These are phyloP conservation scores for Linaria vulgaris DNA, from an alignment of 257 asterid species.

Conservation along the genomic window DNA sequence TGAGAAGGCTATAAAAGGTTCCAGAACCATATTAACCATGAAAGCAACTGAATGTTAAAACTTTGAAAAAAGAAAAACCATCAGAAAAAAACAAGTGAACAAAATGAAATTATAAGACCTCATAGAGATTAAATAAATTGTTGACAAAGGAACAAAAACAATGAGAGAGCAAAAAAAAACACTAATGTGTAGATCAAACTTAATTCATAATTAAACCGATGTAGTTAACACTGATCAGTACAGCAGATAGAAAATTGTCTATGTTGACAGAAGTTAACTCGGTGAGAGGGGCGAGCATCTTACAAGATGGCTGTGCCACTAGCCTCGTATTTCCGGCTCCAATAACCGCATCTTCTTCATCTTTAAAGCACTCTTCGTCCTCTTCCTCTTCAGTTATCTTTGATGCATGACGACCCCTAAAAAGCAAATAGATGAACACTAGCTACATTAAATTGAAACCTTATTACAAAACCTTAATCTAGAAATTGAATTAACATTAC, in stretches of 20 bases:
- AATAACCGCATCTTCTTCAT: slow-evolving; percentile 76
- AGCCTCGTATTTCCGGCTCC: slow-evolving; percentile 88
- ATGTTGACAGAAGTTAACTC: neutral
- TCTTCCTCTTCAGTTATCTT: slow-evolving; percentile 98
- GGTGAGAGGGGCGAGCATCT: slow-evolving; percentile 26
- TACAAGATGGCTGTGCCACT: slow-evolving; percentile 93
- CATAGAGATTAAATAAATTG: neutral
- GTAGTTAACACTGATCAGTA: neutral
- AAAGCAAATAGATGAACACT: slow-evolving; percentile 23
- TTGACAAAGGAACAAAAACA: slow-evolving; percentile 7
- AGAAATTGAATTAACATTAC: neutral
- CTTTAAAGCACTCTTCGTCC: slow-evolving; percentile 93
- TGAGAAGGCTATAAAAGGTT: slow-evolving; percentile 12
- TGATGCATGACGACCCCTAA: slow-evolving; percentile 98
- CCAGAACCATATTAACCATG: neutral
- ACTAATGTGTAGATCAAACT: no score
- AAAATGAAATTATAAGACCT: no score
- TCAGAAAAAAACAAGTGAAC: slow-evolving; percentile 3
- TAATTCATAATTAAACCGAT: neutral
- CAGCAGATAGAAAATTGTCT: neutral
- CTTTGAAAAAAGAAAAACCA: neutral
- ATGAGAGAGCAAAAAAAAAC: neutral
- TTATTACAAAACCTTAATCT: neutral
- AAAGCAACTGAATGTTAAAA: neutral
- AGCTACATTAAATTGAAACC: slow-evolving; percentile 15